phyloP scores from a whole-genome alignment of 768 basidiomycete genomes.

The Clavaria fumosa region DNA sequence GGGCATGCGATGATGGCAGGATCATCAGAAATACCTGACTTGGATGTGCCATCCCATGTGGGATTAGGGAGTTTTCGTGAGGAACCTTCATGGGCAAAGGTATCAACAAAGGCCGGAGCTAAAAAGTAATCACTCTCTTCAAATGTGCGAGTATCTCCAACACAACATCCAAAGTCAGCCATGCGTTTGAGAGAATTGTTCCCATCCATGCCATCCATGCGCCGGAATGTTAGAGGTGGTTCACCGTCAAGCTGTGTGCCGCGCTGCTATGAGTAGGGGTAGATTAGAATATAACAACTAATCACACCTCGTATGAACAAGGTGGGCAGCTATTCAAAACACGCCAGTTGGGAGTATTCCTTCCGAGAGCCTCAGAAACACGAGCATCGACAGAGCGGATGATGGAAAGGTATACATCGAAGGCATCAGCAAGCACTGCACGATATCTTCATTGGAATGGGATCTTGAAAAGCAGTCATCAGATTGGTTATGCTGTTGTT shows the following conservation, averaged over 20 bases:
- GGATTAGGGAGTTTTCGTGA: not conserved
- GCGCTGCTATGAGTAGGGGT: not conserved
- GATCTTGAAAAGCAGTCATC: conserved; percentile 9
- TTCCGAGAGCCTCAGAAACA: conserved; percentile 9
- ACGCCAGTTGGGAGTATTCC: conserved; percentile 11
- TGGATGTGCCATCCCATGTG: not conserved
- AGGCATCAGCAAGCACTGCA: conserved; percentile 10
- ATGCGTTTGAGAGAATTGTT: conserved; percentile 15
- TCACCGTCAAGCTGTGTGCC: conserved; percentile 12
- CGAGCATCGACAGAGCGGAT: conserved; percentile 5
- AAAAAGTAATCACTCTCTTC: conserved; percentile 5
- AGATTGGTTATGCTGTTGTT: not conserved
- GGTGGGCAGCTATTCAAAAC: conserved; percentile 16
- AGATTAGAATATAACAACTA: not conserved
- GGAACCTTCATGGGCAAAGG: conserved; percentile 4
- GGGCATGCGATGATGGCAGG: conserved; percentile 4
- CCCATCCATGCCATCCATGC: conserved; percentile 15
- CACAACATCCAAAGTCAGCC: conserved; percentile 5
- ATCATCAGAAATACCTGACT: conserved; percentile 2
- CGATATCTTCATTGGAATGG: conserved; percentile 12
- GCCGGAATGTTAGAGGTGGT: conserved; percentile 9
- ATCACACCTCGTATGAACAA: conserved; percentile 13
- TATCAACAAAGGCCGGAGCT: conserved; percentile 2
- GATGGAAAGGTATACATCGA: conserved; percentile 12
- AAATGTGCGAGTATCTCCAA: conserved; percentile 3